Evolutionary conservation across 164 flowering plant species (phyloP), one percentile per base, ranked within the genome.

Genomic region (Paratinospora sagittata): DNA sequence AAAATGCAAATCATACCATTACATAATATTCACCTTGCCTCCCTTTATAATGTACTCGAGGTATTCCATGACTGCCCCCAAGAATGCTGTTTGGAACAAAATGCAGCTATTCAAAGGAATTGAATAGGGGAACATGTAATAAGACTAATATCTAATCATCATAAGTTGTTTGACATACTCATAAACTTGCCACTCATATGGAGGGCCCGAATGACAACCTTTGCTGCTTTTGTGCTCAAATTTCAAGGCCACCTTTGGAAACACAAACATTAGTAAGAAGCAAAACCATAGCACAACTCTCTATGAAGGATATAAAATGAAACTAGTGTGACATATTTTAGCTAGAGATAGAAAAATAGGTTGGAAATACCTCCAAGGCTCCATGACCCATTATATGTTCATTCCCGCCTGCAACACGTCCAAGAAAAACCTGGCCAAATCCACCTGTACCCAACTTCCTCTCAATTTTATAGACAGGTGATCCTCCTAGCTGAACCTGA

Each of bases 381-480:
- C 85, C 88, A 67, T 89, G 73, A 47, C 93, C 96, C 0, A 78
- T 63, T 69, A 82, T 34, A 6, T 89, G 85, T 7, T 84, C 94
- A 86, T 71, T 89, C 26, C 90, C 91, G 52, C 92, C 89, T 9
- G 78, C 45, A 41, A 85, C 85, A 70, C 97, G 98, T 60, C 98
- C 98, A 79, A 92, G 91, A 81, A 89, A 94, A 63, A 94, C 98
- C 80, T 94, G 98, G 45, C 98, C 98, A 74, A 90, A 94, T 37
- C 98, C 98, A 61, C 98, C 98, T 81, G 89, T 92, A 17, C 98
- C 97, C 55, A 94, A 73, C 82, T 90, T 94, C 81, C 88, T 87
- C 70, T 88, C 98, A 66, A 94, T 75, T 74, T 85, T 89, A 73
- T 90, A 94, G 0, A 80, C 3, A 14, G 97, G 97, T 36, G 98